Evolutionary conservation across 2,329 filamentous ascomycete species (phyloP).

Genomic region (Cladosporium sp.): DNA sequence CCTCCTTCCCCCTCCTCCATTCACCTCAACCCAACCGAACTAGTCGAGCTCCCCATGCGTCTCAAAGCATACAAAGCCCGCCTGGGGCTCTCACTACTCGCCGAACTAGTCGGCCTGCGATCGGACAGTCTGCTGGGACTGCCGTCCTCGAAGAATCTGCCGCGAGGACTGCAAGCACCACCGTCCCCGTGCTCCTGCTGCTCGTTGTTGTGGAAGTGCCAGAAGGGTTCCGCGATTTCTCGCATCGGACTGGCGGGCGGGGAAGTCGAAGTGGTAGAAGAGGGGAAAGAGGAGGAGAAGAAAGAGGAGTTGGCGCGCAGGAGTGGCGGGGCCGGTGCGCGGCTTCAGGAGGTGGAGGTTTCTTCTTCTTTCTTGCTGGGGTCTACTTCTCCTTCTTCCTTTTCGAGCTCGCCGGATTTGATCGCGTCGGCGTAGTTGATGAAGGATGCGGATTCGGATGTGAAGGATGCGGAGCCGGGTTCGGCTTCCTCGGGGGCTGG

Average conservation of each 20-base stretch:
- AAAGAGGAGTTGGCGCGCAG: constrained; percentile 1
- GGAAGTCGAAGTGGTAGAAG: background rate
- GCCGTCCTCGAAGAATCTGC: constrained; percentile 9
- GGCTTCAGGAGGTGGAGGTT: background rate
- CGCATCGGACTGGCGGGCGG: constrained; percentile 12
- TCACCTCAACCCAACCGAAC: constrained; percentile 16
- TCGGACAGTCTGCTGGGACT: background rate
- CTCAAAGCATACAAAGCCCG: constrained; percentile 15
- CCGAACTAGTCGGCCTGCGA: constrained; percentile 18
- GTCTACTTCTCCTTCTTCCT: background rate
- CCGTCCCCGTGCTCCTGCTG: constrained; percentile 15
- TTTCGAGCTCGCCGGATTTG: background rate
- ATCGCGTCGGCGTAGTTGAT: constrained; percentile 19
- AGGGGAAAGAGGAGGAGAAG: background rate
- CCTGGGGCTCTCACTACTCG: constrained; percentile 16
- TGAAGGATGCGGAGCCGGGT: background rate
- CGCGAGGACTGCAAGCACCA: constrained; percentile 12
- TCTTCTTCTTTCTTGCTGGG: too few relatives aligned
- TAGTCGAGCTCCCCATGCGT: constrained; percentile 15
- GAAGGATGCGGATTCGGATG: constrained; percentile 10
- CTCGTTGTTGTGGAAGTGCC: background rate
- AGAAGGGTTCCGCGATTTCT: constrained; percentile 11
- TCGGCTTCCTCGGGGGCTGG: constrained; percentile 14
- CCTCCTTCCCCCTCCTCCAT: too few relatives aligned
- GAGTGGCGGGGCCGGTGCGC: constrained; percentile 11